These are phyloP conservation scores for Kingdonia uniflora DNA, from an alignment of 164 flowering plant species.

Conservation along the genomic window DNA sequence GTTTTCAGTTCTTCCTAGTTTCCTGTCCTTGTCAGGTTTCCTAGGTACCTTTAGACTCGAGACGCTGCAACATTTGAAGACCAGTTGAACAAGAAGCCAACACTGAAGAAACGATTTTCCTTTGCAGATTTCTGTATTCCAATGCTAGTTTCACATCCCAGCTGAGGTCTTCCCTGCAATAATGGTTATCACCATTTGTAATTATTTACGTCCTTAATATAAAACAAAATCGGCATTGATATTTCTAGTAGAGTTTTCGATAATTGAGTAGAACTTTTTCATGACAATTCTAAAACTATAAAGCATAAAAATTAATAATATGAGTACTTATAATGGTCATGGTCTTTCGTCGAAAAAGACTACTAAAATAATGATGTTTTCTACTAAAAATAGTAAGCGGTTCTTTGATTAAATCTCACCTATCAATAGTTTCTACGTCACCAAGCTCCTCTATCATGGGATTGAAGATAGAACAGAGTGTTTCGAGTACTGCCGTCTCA, in stretches of 20 bases:
- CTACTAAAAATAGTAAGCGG: too few species aligned
- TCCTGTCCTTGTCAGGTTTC: background rate
- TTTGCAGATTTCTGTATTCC: constrained; percentile 49
- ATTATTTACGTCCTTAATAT: background rate
- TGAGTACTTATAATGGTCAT: too few species aligned
- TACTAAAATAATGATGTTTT: too few species aligned
- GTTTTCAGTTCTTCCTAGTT: too few species aligned
- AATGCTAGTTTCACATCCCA: constrained; percentile 74
- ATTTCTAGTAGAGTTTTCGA: too few species aligned
- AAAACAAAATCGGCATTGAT: background rate
- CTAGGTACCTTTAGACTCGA: background rate
- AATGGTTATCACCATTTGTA: background rate
- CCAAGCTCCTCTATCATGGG: constrained; percentile 49
- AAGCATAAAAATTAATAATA: too few species aligned
- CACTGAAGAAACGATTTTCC: constrained; percentile 53
- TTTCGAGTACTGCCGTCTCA: constrained; percentile 47
- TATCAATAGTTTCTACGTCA: constrained; percentile 26
- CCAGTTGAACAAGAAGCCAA: constrained; percentile 48
- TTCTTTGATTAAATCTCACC: too few species aligned
- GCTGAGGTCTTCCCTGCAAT: constrained; percentile 23
- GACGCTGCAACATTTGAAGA: constrained; percentile 25
- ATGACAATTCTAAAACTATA: too few species aligned
- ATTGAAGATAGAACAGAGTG: constrained; percentile 39
- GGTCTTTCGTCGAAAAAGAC: too few species aligned
- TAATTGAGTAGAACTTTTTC: too few species aligned